These are phyloP conservation scores for Lepraria neglecta DNA, from an alignment of 495 filamentous ascomycete species.

Conservation along the genomic window DNA sequence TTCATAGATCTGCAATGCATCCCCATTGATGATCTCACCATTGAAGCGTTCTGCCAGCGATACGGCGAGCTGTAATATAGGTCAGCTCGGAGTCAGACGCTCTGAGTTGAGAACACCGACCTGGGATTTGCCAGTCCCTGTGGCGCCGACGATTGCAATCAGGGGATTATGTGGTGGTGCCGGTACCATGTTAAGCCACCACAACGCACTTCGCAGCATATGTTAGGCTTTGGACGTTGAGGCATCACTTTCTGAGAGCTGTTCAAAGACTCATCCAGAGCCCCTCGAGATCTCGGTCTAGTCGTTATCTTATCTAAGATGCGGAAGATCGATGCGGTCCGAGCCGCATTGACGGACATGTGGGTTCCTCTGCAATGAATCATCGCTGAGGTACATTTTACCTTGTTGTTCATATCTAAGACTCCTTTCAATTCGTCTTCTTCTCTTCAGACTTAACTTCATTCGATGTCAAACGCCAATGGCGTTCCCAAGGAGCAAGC, in stretches of 20 bases:
- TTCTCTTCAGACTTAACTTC: not conserved
- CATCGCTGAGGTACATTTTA: not conserved
- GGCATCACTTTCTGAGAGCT: not conserved
- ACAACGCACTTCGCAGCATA: constrained; percentile 10
- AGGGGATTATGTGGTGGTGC: constrained; percentile 46
- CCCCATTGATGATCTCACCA: constrained; percentile 95
- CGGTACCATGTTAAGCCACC: constrained; percentile 11
- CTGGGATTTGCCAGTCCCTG: constrained; percentile 97
- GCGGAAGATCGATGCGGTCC: constrained; percentile 2
- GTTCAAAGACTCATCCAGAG: not conserved
- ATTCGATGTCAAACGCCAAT: constrained; percentile 22
- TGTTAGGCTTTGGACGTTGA: not conserved
- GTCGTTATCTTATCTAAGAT: not conserved
- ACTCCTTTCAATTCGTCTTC: not conserved
- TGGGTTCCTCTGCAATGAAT: not conserved
- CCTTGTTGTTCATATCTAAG: too few relatives aligned
- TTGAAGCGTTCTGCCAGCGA: constrained; percentile 76
- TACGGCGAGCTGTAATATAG: constrained; percentile 69
- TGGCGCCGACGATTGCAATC: constrained; percentile 82
- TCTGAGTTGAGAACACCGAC: constrained; percentile 41
- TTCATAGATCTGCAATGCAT: constrained; percentile 98
- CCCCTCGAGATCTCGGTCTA: not conserved
- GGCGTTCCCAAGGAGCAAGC: constrained; percentile 17
- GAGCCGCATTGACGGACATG: not conserved
- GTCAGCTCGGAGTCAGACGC: not conserved